A percentile compares a stretch with the other conserved stretches of the same genome.
Conservation (phyloP, 139 green algal genomes). For the Marvania coccoides region DNA sequence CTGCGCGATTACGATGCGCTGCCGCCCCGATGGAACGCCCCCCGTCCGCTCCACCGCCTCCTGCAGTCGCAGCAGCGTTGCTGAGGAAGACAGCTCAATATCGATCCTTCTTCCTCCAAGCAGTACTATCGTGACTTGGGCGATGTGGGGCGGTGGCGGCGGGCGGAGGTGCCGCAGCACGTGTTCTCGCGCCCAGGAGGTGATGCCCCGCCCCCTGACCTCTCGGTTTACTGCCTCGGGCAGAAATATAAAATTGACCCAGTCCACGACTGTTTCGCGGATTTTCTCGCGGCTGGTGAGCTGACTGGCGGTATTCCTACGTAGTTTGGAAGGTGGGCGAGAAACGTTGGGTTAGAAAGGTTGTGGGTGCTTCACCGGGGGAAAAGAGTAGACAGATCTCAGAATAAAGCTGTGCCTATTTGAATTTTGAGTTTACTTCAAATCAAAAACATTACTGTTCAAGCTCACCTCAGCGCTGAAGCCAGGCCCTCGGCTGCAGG, state of each 20-base stretch:
- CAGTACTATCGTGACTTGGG: neutral
- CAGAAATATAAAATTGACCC: slow-evolving; percentile 13
- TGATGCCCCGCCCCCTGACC: neutral
- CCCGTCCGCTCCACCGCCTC: neutral
- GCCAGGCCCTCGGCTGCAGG: neutral
- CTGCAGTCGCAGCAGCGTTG: neutral
- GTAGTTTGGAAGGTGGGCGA: neutral
- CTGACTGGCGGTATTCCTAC: neutral
- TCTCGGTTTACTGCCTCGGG: slow-evolving; percentile 2
- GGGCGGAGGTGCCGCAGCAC: neutral
- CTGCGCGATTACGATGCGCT: neutral
- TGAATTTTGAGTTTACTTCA: neutral
- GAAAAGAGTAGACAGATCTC: neutral
- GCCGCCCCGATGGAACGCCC: neutral
- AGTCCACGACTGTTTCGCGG: neutral
- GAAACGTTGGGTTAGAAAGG: neutral
- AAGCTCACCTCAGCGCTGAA: neutral
- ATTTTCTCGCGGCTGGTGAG: neutral
- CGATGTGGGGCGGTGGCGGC: neutral
- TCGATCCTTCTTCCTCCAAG: neutral
- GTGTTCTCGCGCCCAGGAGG: neutral
- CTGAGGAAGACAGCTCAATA: neutral
- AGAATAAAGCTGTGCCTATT: no score
- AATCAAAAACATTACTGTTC: neutral
- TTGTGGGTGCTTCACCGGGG: neutral